phyloP scores from a whole-genome alignment of 2,329 filamentous ascomycete species.

The Emergomyces africanus region DNA sequence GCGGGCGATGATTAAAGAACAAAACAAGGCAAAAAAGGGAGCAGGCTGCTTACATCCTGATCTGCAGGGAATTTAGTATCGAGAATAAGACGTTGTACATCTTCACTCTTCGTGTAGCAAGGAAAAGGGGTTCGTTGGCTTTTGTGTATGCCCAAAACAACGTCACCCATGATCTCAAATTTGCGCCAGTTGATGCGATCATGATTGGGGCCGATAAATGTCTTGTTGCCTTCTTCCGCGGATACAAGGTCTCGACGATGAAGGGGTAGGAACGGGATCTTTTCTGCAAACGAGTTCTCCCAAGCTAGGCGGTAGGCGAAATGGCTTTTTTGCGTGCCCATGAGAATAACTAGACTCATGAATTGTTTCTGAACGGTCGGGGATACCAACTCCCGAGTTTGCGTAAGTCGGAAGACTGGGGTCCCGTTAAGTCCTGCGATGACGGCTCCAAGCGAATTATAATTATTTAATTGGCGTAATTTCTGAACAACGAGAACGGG shows the following conservation, averaged over 20 bases:
- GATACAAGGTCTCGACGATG: slow-evolving; percentile 82
- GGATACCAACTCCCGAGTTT: slow-evolving; percentile 66
- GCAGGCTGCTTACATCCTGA: slow-evolving; percentile 61
- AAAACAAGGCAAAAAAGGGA: background rate
- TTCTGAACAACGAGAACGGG: slow-evolving; percentile 37
- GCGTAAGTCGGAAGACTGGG: slow-evolving; percentile 67
- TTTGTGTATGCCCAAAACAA: slow-evolving; percentile 78
- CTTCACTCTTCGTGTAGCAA: slow-evolving; percentile 46
- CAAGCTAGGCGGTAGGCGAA: slow-evolving; percentile 94
- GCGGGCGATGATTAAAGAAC: slow-evolving; percentile 2
- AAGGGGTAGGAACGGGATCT: slow-evolving; percentile 87
- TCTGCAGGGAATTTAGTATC: slow-evolving; percentile 72
- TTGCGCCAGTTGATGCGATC: slow-evolving; percentile 94
- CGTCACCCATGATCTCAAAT: slow-evolving; percentile 90
- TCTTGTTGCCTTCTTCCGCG: slow-evolving; percentile 83
- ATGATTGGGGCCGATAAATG: slow-evolving; percentile 61
- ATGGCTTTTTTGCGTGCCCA: slow-evolving; percentile 85
- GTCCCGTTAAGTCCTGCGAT: slow-evolving; percentile 85
- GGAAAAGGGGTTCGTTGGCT: slow-evolving; percentile 75
- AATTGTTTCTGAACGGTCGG: slow-evolving; percentile 67
- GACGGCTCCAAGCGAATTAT: slow-evolving; percentile 89
- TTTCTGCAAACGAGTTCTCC: slow-evolving; percentile 83
- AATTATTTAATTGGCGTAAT: slow-evolving; percentile 86
- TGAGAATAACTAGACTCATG: slow-evolving; percentile 75
- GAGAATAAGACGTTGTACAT: slow-evolving; percentile 60